Evolutionary conservation across 2,329 filamentous ascomycete genomes (phyloP).

Genomic region (Phyllosticta citrichinensis): DNA sequence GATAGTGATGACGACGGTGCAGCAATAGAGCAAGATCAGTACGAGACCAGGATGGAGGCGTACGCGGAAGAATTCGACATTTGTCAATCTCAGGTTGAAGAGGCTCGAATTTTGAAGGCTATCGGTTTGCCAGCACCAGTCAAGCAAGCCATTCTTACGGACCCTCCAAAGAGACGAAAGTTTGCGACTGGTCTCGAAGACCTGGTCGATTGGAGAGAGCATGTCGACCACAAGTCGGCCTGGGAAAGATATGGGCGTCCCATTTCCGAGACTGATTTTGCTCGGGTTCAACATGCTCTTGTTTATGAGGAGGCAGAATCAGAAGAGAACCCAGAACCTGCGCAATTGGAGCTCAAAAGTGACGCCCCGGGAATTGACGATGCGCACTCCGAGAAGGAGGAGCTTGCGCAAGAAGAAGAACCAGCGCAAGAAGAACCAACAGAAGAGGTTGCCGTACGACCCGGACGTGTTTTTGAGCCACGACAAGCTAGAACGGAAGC

Average conservation of each 20-base stretch:
- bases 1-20: background rate
- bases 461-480: background rate
- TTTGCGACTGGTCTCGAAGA: slow-evolving; percentile 28
- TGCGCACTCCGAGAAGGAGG: too few species aligned
- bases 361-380: background rate
- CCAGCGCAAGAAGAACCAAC: too few species aligned
- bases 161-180: slow-evolving; percentile 15
- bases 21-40: background rate
- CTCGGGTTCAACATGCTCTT: background rate
- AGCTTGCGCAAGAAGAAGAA: too few species aligned
- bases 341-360: background rate
- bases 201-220: slow-evolving; percentile 38
- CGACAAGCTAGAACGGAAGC: background rate
- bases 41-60: background rate
- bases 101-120: slow-evolving; percentile 34
- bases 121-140: slow-evolving; percentile 22
- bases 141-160: background rate
- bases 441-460: background rate
- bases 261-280: slow-evolving; percentile 6
- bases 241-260: slow-evolving; percentile 36
- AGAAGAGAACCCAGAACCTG: background rate
- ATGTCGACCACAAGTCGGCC: slow-evolving; percentile 35
- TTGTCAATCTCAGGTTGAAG: slow-evolving; percentile 34
- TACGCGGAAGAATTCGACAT: slow-evolving; percentile 41
- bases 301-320: background rate